Evolutionary conservation across 2,329 filamentous ascomycete genomes (phyloP), one percentile per base, ranked within the genome.

Genomic region (Ophiostoma ulmi): DNA sequence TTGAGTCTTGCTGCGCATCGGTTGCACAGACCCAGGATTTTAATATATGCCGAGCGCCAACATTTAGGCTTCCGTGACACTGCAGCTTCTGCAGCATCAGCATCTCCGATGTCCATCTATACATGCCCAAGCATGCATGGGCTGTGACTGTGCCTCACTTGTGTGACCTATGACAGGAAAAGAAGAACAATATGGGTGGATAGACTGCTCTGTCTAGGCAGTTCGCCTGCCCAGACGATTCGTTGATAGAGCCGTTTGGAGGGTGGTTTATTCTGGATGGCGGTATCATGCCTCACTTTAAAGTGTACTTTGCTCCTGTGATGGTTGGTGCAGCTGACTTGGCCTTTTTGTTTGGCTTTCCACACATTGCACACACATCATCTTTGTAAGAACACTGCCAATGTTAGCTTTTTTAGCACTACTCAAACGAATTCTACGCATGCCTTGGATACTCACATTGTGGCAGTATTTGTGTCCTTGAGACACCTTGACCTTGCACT

Each of bases 361-460:
- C 88, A 75, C 88, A 90, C 79, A 89, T 87, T 22, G 87, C 82
- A 76, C 88, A 90, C 3, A 84, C 87, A 76, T 90, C 86, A 72
- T 83, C 82, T 75, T 86, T 84, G 78, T 89, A 90, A 14, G 88
- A 87, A 77, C 88, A 90, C 74, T 75, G 67, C 0, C 5, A 13
- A 7, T 20, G 61, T 64, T 41, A 39, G 63, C 20, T 20, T 22
- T 22, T 64, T 67, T 58, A 64, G 22, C 11, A 13, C 52, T 6
- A 52, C 22, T 11, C 20, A 22, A 10, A 26, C 3, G 1, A 5
- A 14, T 17, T 13, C 11, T 41, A 8, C 2, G 6, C 5, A 58
- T 26, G 52, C 39, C 17, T 1, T n/a, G 36, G 22, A 38, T 20
- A 14, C 73, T 67, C 31, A 73, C 73, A 67, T 74, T 74, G 73